A percentile compares a stretch with the other conserved stretches of the same genome.
These are phyloP conservation scores for Curvularia sp. DNA, from an alignment of 2,329 filamentous ascomycete genomes.

Conservation along the genomic window DNA sequence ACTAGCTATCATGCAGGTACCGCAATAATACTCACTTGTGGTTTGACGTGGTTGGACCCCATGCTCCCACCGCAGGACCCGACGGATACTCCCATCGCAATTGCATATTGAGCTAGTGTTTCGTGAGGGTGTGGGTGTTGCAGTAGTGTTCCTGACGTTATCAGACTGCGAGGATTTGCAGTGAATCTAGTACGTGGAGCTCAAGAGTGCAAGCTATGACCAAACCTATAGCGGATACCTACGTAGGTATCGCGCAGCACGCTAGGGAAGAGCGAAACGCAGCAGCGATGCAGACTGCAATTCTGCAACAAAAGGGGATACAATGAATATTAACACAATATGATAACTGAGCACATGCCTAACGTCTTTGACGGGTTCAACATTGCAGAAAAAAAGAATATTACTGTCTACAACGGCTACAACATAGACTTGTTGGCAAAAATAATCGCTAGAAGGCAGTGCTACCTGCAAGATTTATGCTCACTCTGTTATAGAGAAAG, in stretches of 20 bases:
- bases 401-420: too few relatives aligned
- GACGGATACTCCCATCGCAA: slow-evolving; percentile 38
- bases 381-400: too few relatives aligned
- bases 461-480: background rate
- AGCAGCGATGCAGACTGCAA: background rate
- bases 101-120: slow-evolving; percentile 25
- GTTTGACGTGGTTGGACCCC: slow-evolving; percentile 42
- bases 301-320: background rate
- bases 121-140: background rate
- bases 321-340: too few relatives aligned
- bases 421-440: background rate
- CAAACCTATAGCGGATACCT: background rate
- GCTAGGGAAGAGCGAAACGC: background rate
- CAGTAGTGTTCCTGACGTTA: background rate
- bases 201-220: slow-evolving; percentile 6
- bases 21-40: slow-evolving; percentile 39
- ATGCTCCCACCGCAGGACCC: slow-evolving; percentile 30
- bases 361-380: too few relatives aligned
- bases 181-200: background rate
- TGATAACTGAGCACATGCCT: too few relatives aligned
- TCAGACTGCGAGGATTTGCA: background rate
- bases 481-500: background rate
- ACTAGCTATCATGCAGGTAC: slow-evolving; percentile 11
- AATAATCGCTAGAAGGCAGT: background rate
- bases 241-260: background rate